phyloP scores from a whole-genome alignment of 768 basidiomycete genomes.

The Hypholoma fasciculare region DNA sequence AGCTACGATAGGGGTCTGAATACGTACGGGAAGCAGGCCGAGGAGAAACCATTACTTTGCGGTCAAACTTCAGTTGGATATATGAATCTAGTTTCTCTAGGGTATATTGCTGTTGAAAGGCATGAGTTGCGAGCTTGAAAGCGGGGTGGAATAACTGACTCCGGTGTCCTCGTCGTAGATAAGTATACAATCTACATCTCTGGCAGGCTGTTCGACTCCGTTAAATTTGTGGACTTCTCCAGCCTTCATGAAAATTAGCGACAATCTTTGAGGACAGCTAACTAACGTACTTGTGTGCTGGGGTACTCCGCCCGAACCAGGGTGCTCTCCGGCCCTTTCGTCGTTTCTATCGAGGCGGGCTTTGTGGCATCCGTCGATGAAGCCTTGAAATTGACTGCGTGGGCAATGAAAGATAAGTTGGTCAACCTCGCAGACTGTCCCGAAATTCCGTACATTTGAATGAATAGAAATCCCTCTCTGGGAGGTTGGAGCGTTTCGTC shows the following conservation, averaged over 20 bases:
- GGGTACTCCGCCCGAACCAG: constrained; percentile 64
- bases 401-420: constrained; percentile 7
- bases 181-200: constrained; percentile 75
- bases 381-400: constrained; percentile 75
- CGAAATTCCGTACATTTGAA: constrained; percentile 54
- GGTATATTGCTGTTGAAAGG: constrained; percentile 53
- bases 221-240: constrained; percentile 44
- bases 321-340: constrained; percentile 49
- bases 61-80: constrained; percentile 53
- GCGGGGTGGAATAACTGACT: constrained; percentile 37
- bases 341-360: constrained; percentile 66
- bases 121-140: constrained; percentile 9
- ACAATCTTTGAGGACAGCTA: not conserved
- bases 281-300: constrained; percentile 54
- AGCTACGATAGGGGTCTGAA: constrained; percentile 2
- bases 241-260: constrained; percentile 6
- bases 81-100: constrained; percentile 76
- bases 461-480: constrained; percentile 74
- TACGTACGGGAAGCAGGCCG: constrained; percentile 34
- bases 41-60: constrained; percentile 34
- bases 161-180: constrained; percentile 78
- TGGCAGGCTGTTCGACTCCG: constrained; percentile 58
- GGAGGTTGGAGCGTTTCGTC: constrained; percentile 44
- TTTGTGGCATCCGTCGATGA: constrained; percentile 65
- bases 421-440: constrained; percentile 17